Evolutionary conservation across 208 protist genomes (phyloP), one percentile per base, ranked within the genome.

Genomic region (Endotrypanum monterogeii): DNA sequence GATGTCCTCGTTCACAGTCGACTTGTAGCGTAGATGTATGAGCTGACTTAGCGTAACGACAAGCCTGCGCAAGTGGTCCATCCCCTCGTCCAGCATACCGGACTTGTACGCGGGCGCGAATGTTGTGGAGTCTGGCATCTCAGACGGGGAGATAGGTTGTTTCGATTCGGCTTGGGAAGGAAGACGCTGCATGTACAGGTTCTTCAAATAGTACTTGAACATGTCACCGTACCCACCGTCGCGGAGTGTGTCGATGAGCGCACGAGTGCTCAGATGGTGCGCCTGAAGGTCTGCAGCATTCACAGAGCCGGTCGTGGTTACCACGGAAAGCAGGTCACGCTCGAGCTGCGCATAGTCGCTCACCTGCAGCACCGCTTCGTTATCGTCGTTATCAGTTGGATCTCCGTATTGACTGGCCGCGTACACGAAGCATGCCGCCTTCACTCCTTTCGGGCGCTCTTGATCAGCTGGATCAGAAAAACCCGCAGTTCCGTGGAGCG

Each of bases 1-100:
- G 3, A 96, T 82, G 74, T 97, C 94, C 63, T 97, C 94, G 69
- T 93, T 95, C 23, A 97, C 94, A 7, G 94, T 94, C 18, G 88
- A 91, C n/a, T 68, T 67, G 73, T 95, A 93, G 68, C 91, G 87
- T 25, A 85, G 62, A 52, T 85, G 76, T 41, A 95, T 83, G 51
- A 97, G 84, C 1, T 46, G 65, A 35, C 61, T 28, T 8, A 97
- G 80, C 18, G 80, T 77, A 37, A 73, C 65, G 46, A 93, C 79
- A 11, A 91, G 73, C n/a, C 76, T 61, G 46, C 66, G 69, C 52
- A 96, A 61, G 58, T 84, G 72, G 66, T 81, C 67, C 20, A 91
- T 73, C 44, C 80, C 65, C 32, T 84, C 82, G 46, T 85, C 74
- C 1, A 90, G 44, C n/a, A 88, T 66, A 8, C 85, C 79, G 30